Evolutionary conservation across 1,139 yeast species (phyloP).

Genomic region (Zygosaccharomyces pseudobailii): DNA sequence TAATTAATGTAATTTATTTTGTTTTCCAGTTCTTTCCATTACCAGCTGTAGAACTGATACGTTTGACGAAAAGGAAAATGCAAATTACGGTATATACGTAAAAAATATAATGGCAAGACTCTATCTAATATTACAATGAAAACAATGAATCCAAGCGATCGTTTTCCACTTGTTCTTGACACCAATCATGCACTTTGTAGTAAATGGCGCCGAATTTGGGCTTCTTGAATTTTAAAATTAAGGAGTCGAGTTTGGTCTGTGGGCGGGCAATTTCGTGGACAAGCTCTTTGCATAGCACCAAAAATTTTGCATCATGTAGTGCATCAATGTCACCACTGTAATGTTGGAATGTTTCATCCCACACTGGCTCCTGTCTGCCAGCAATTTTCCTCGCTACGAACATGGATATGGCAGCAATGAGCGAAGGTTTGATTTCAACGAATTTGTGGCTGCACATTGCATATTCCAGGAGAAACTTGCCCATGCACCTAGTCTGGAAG

Average conservation of each 20-base stretch:
- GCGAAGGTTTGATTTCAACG: conserved; percentile 72
- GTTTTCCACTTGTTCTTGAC: conserved; percentile 13
- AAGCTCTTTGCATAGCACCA: conserved; percentile 20
- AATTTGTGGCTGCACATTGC: conserved; percentile 75
- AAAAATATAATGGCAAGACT: background rate
- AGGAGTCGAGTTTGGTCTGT: conserved; percentile 26
- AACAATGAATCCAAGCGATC: conserved; percentile 28
- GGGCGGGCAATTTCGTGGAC: conserved; percentile 27
- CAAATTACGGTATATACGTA: conserved; percentile 1
- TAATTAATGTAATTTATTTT: background rate
- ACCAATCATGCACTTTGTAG: conserved; percentile 17
- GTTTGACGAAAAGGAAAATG: background rate
- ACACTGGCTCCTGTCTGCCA: conserved; percentile 42
- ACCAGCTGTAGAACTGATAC: no score
- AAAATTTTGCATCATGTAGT: conserved; percentile 20
- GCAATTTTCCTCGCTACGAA: conserved; percentile 67
- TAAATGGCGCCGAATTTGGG: conserved; percentile 21
- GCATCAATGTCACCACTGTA: conserved; percentile 69
- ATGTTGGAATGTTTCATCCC: conserved; percentile 77
- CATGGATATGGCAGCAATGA: conserved; percentile 88
- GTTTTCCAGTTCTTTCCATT: background rate
- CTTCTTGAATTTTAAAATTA: conserved; percentile 23
- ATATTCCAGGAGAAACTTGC: conserved; percentile 82
- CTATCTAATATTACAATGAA: conserved; percentile 10
- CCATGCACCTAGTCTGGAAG: conserved; percentile 81